Evolutionary conservation across 768 basidiomycete species (phyloP).

Genomic region (Porphyrellus cyaneotinctus): DNA sequence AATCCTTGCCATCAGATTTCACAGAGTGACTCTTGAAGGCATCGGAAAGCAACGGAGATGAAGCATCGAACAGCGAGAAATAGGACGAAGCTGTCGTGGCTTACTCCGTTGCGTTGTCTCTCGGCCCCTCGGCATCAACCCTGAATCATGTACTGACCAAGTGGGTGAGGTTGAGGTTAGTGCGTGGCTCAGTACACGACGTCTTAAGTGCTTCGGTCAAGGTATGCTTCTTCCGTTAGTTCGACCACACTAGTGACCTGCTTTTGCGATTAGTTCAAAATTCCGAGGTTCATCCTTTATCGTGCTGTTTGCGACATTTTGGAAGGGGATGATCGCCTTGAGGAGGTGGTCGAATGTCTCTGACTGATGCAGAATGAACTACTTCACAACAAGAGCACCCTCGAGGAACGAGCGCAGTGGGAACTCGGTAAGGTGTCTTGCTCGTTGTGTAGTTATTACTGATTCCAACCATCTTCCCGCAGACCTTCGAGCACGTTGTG

Average conservation of each 20-base stretch:
- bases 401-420: neutral
- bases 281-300: neutral
- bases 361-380: neutral
- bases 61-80: neutral
- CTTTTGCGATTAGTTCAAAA: neutral
- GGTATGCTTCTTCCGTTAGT: neutral
- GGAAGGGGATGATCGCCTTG: neutral
- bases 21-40: neutral
- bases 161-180: neutral
- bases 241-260: too few species aligned
- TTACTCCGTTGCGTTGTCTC: neutral
- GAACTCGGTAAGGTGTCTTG: neutral
- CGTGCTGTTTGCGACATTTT: neutral
- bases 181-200: neutral
- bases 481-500: neutral
- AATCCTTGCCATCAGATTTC: neutral
- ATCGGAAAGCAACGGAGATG: neutral
- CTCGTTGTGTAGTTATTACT: neutral
- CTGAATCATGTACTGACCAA: neutral
- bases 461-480: neutral
- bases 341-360: neutral
- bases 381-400: too few species aligned
- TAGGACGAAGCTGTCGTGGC: neutral
- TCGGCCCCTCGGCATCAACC: neutral
- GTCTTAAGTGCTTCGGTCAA: neutral